Conservation (phyloP, 2,329 filamentous ascomycete genomes). For the Epichloe scottii region DNA sequence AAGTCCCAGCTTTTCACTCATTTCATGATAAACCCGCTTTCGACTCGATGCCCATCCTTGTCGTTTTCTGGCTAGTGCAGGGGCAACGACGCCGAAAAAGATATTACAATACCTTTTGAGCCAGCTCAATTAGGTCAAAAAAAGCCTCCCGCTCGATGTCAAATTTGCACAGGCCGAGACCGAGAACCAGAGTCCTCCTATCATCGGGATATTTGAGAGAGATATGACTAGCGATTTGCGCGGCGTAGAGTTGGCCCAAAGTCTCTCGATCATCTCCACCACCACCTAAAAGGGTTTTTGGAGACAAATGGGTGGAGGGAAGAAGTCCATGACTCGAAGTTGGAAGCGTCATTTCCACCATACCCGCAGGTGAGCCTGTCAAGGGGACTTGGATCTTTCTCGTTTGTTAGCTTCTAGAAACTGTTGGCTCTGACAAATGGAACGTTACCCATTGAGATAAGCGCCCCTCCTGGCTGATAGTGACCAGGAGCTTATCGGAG, state of each 20-base stretch:
- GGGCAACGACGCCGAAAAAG: background rate
- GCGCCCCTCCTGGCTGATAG: conserved; percentile 72
- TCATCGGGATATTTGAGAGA: conserved; percentile 56
- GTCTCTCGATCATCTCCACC: conserved; percentile 70
- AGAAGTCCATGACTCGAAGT: conserved; percentile 39
- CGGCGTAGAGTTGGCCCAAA: conserved; percentile 76
- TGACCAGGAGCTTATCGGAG: conserved; percentile 82
- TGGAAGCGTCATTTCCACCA: conserved; percentile 47
- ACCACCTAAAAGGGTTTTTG: conserved; percentile 75
- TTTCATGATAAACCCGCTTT: background rate
- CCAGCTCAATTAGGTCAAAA: conserved; percentile 52
- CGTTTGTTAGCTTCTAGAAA: conserved; percentile 1
- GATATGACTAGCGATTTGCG: conserved; percentile 75
- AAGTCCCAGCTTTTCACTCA: background rate
- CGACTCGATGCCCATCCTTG: background rate
- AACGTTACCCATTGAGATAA: conserved; percentile 77
- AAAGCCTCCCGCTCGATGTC: conserved; percentile 43
- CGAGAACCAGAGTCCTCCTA: conserved; percentile 46
- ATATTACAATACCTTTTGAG: conserved; percentile 40
- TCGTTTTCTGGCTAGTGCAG: background rate
- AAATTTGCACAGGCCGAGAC: conserved; percentile 42
- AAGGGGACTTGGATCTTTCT: conserved; percentile 66
- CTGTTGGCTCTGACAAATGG: background rate
- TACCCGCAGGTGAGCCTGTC: conserved; percentile 50
- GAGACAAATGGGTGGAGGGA: conserved; percentile 70